Evolutionary conservation across 208 protist species (phyloP).

Genomic region (Endotrypanum monterogeii): DNA sequence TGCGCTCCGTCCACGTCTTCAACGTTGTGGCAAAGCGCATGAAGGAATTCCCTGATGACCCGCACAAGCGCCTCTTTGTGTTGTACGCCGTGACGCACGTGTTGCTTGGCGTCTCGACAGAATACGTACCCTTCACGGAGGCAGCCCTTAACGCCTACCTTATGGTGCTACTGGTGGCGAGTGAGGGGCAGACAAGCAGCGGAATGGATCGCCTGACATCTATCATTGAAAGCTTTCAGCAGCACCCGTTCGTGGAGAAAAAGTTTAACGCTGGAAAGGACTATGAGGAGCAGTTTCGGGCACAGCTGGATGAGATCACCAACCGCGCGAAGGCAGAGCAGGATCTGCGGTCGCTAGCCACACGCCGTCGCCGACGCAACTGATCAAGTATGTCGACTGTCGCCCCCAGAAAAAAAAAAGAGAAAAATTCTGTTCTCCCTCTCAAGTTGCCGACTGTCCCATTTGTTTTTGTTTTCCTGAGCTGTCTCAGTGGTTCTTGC

Average conservation of each 20-base stretch:
- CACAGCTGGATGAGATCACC: slow-evolving; percentile 67
- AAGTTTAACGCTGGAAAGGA: slow-evolving; percentile 53
- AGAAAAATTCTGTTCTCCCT: not conserved
- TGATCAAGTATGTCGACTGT: slow-evolving; percentile 4
- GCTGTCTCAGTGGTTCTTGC: too few relatives aligned
- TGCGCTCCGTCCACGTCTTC: slow-evolving; percentile 74
- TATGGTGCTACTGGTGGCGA: slow-evolving; percentile 78
- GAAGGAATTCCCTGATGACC: slow-evolving; percentile 75
- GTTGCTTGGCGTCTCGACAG: slow-evolving; percentile 53
- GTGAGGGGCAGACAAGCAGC: slow-evolving; percentile 61
- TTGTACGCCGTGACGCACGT: slow-evolving; percentile 79
- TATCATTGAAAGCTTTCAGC: slow-evolving; percentile 74
- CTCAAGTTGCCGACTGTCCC: not conserved
- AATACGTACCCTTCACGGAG: slow-evolving; percentile 55
- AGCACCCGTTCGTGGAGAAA: slow-evolving; percentile 62
- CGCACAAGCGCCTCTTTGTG: slow-evolving; percentile 79
- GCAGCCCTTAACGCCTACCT: slow-evolving; percentile 74
- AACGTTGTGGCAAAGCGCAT: slow-evolving; percentile 84
- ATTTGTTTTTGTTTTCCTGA: too few relatives aligned
- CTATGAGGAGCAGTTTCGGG: slow-evolving; percentile 59
- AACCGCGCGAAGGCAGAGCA: slow-evolving; percentile 72
- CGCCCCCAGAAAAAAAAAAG: too few relatives aligned
- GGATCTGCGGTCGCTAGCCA: slow-evolving; percentile 62
- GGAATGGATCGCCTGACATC: slow-evolving; percentile 69
- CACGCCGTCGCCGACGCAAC: slow-evolving; percentile 33